Percentiles rank a stretch among this genome's conserved stretches.
These are phyloP conservation scores for Rhodotorula diobovata DNA, from an alignment of 768 basidiomycete genomes.

Conservation along the genomic window DNA sequence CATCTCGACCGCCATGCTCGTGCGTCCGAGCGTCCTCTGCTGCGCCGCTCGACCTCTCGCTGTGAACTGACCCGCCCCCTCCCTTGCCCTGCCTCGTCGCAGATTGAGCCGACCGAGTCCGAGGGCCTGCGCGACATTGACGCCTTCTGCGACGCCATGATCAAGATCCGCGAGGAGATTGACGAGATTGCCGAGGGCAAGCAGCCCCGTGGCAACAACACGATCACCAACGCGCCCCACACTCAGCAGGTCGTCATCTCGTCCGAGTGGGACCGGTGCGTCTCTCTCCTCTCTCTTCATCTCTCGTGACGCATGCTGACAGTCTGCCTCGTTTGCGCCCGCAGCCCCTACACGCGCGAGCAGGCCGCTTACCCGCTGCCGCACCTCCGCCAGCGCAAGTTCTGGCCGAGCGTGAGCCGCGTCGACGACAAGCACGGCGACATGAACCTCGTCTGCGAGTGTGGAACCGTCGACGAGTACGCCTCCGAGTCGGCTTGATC, in stretches of 20 bases:
- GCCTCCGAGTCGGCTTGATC: neutral
- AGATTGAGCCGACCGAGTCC: slow-evolving; percentile 96
- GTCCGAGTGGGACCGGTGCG: slow-evolving; percentile 78
- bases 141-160: slow-evolving; percentile 98
- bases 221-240: slow-evolving; percentile 91
- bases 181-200: slow-evolving; percentile 79
- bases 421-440: slow-evolving; percentile 96
- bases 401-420: slow-evolving; percentile 90
- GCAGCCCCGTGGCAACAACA: slow-evolving; percentile 84
- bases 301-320: too few species aligned
- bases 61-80: too few species aligned
- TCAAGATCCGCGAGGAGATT: slow-evolving; percentile 85
- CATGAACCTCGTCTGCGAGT: slow-evolving; percentile 59
- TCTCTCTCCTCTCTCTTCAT: neutral
- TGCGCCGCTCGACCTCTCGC: too few species aligned
- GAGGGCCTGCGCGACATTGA: slow-evolving; percentile 91
- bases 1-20: slow-evolving; percentile 82
- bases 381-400: slow-evolving; percentile 80
- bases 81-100: neutral
- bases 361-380: slow-evolving; percentile 84
- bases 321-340: neutral
- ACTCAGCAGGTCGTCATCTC: slow-evolving; percentile 71
- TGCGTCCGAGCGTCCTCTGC: slow-evolving; percentile 13
- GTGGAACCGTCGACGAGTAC: slow-evolving; percentile 46
- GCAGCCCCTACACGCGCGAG: slow-evolving; percentile 80